Base-by-base conservation (phyloP, 805 yeast species). In the Barnettozyma populi region DNA sequence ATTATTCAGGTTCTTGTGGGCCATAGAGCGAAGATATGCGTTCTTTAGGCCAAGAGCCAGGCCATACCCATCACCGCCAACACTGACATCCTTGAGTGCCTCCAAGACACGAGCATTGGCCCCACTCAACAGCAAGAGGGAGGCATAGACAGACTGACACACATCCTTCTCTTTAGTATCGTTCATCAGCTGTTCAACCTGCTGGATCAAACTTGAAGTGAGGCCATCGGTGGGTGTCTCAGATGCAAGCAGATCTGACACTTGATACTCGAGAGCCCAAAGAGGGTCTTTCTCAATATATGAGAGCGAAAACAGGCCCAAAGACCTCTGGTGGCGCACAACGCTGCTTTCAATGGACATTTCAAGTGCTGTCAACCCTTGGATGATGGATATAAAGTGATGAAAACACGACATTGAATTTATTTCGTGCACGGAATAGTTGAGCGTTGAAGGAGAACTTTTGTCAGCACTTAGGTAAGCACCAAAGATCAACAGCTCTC, bases 11-110 rank as follows among this genome's bases (percentile, higher is more conserved):
- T 34, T 19, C 21, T 41, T 25, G 34, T 36, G 43, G 2, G 54
- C 32, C 3, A 46, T 20, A 5, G 54, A 35, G 13, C 50, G 42
- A 6, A 57, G 40, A 31, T 45, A 53, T 5, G 8, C 16, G 16
- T 43, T 52, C 43, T 50, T 57, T 41, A 55, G 53, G 7, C 14
- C 32, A 32, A 53, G 18, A 4, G 55, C 50, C 32, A 44, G 37
- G 2, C 19, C 31, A 40, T 47, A 47, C 9, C n/a, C 39, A 25
- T 41, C 32, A n/a, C 9, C 3, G 3, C 18, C 32, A n/a, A 31
- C 36, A 21, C 9, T 16, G 39, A 16, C 19, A 27, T 18, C 36
- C 11, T 24, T 36, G 25, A 43, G 18, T 7, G 14, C 14, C n/a
- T 36, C 32, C 35, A 36, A n/a, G n/a, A 36, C 40, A 18, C n/a